Percentiles rank a stretch among this genome's conserved stretches.
Evolutionary conservation across 2,329 filamentous ascomycete genomes (phyloP).

Genomic region (Endocalyx cinctus): DNA sequence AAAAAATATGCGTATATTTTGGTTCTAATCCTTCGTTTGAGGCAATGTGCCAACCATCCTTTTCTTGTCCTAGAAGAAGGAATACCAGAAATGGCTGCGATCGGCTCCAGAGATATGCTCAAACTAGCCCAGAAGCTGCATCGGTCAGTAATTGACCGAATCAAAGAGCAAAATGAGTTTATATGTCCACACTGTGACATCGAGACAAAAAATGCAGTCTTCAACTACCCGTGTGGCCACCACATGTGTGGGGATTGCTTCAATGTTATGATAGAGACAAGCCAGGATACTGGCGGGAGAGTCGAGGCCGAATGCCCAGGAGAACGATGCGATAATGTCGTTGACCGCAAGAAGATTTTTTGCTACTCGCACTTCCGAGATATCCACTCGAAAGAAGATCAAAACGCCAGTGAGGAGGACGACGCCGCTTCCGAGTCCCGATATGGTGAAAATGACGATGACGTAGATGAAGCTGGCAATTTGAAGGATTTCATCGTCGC

Average conservation of each 20-base stretch:
- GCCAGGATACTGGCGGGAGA: no score
- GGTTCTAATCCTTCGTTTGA: slow-evolving; percentile 71
- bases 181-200: slow-evolving; percentile 85
- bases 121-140: slow-evolving; percentile 52
- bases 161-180: slow-evolving; percentile 57
- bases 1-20: slow-evolving; percentile 74
- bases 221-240: slow-evolving; percentile 82
- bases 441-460: slow-evolving; percentile 10
- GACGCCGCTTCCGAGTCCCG: slow-evolving; percentile 22
- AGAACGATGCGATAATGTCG: no score
- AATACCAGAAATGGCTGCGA: slow-evolving; percentile 37
- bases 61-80: slow-evolving; percentile 54
- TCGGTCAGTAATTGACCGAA: slow-evolving; percentile 58
- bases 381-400: slow-evolving; percentile 31
- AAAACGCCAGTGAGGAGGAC: slow-evolving; percentile 30
- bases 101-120: slow-evolving; percentile 37
- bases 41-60: slow-evolving; percentile 76
- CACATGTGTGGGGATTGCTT: no score
- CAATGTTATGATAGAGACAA: no score
- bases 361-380: no score
- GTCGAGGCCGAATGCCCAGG: no score
- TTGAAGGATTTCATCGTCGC: slow-evolving; percentile 20
- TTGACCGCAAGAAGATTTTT: no score
- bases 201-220: slow-evolving; percentile 65
- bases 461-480: slow-evolving; percentile 23